Evolutionary conservation across 1,284 basidiomycete genomes (phyloP).

Genomic region (Trichosporon ovoides): DNA sequence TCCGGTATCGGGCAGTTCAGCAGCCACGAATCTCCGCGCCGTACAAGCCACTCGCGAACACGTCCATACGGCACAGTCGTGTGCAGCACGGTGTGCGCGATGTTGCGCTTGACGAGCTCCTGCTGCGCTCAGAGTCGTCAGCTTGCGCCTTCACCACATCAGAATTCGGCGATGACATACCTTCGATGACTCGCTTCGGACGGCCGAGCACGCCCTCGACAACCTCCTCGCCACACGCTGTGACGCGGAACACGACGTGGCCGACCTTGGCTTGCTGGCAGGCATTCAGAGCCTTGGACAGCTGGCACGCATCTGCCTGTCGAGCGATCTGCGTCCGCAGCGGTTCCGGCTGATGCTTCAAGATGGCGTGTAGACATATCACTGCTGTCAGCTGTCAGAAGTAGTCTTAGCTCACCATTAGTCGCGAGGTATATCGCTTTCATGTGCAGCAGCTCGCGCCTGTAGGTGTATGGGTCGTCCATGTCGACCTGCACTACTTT

Average conservation of each 20-base stretch:
- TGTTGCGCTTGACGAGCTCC: slow-evolving; percentile 23
- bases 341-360: slow-evolving; percentile 21
- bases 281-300: slow-evolving; percentile 16
- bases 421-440: slow-evolving; percentile 26
- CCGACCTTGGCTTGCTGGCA: slow-evolving; percentile 17
- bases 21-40: slow-evolving; percentile 7
- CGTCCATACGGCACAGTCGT: slow-evolving; percentile 19
- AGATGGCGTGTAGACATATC: slow-evolving; percentile 17
- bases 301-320: slow-evolving; percentile 16
- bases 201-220: slow-evolving; percentile 15
- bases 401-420: slow-evolving; percentile 19
- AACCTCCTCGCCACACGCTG: slow-evolving; percentile 21
- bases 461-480: slow-evolving; percentile 23
- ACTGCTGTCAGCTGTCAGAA: slow-evolving; percentile 14
- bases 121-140: slow-evolving; percentile 20
- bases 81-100: slow-evolving; percentile 29
- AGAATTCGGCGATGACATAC: too few species aligned
- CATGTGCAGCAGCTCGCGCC: slow-evolving; percentile 17
- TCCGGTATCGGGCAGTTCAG: slow-evolving; percentile 30
- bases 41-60: slow-evolving; percentile 14
- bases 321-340: slow-evolving; percentile 19
- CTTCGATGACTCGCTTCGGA: not conserved
- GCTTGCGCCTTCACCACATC: too few species aligned
- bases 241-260: slow-evolving; percentile 20
- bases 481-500: slow-evolving; percentile 26